Conservation (phyloP, 2,329 filamentous ascomycete genomes). For the Aspergillus aculeatinus region DNA sequence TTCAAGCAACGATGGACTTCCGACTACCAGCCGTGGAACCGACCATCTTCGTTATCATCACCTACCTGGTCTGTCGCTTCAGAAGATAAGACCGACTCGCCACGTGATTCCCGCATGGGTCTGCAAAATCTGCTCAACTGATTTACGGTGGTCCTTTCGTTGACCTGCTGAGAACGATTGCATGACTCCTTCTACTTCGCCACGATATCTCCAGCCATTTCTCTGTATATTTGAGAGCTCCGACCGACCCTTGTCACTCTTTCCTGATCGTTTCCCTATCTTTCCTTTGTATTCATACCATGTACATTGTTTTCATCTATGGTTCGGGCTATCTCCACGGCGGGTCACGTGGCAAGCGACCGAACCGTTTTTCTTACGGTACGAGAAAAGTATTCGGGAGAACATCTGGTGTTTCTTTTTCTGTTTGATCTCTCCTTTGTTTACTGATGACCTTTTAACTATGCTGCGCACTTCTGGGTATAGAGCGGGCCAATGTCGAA, state of each 20-base stretch:
- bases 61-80: conserved; percentile 24
- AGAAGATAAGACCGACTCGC: conserved; percentile 23
- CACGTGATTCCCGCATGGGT: conserved; percentile 42
- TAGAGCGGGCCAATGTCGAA: conserved; percentile 12
- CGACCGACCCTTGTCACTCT: conserved; percentile 18
- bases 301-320: conserved; percentile 16
- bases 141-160: conserved; percentile 24
- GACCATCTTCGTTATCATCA: conserved; percentile 26
- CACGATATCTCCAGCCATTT: conserved; percentile 14
- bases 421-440: conserved; percentile 8
- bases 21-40: conserved; percentile 31
- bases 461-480: conserved; percentile 11
- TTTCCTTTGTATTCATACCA: conserved; percentile 25
- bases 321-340: conserved; percentile 14
- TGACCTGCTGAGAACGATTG: conserved; percentile 22
- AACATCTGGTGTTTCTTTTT: not conserved
- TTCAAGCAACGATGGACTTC: conserved; percentile 29
- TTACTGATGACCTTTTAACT: not conserved
- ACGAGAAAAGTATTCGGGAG: conserved; percentile 8
- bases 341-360: conserved; percentile 18
- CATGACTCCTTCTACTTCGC: conserved; percentile 20
- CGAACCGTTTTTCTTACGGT: conserved; percentile 6
- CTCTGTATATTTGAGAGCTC: conserved; percentile 15
- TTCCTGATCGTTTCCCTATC: conserved; percentile 10
- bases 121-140: conserved; percentile 41